Percentiles rank a stretch among this genome's conserved stretches.
These are phyloP conservation scores for Elongisporangium prolatum DNA, from an alignment of 352 stramenopile genomes.

Conservation along the genomic window DNA sequence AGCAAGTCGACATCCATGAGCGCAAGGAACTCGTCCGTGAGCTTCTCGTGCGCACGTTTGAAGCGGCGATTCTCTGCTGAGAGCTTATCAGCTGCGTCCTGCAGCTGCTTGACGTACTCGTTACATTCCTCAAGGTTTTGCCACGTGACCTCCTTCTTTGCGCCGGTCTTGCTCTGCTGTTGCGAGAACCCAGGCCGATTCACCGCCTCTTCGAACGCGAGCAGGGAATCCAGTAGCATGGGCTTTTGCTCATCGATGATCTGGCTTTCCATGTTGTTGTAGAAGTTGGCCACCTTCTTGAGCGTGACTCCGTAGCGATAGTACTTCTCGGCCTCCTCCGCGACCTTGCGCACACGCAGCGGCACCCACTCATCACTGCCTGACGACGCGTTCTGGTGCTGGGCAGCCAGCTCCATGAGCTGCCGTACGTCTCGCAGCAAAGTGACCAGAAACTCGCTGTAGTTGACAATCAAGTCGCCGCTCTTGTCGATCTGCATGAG, in stretches of 20 bases:
- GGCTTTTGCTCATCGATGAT: slow-evolving; percentile 94
- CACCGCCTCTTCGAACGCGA: slow-evolving; percentile 89
- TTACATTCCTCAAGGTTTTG: slow-evolving; percentile 89
- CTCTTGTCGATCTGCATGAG: slow-evolving; percentile 91
- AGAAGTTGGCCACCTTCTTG: slow-evolving; percentile 96
- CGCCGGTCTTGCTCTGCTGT: slow-evolving; percentile 29
- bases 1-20: slow-evolving; percentile 92
- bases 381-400: slow-evolving; percentile 1
- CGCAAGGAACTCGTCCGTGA: slow-evolving; percentile 70
- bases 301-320: slow-evolving; percentile 93
- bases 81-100: slow-evolving; percentile 86
- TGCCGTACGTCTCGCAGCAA: slow-evolving; percentile 91
- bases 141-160: slow-evolving; percentile 84
- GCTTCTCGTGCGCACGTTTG: slow-evolving; percentile 82
- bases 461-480: slow-evolving; percentile 90
- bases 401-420: slow-evolving; percentile 82
- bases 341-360: slow-evolving; percentile 59
- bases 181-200: slow-evolving; percentile 52
- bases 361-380: slow-evolving; percentile 60
- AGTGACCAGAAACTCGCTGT: slow-evolving; percentile 91
- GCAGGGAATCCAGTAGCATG: slow-evolving; percentile 91
- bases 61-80: slow-evolving; percentile 89
- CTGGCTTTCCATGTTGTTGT: slow-evolving; percentile 93
- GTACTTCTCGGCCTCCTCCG: slow-evolving; percentile 88
- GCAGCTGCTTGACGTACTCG: slow-evolving; percentile 90